A percentile compares a stretch with the other conserved stretches of the same genome.
Conservation (phyloP, 2,329 filamentous ascomycete species). For the Pseudogymnoascus sp. region DNA sequence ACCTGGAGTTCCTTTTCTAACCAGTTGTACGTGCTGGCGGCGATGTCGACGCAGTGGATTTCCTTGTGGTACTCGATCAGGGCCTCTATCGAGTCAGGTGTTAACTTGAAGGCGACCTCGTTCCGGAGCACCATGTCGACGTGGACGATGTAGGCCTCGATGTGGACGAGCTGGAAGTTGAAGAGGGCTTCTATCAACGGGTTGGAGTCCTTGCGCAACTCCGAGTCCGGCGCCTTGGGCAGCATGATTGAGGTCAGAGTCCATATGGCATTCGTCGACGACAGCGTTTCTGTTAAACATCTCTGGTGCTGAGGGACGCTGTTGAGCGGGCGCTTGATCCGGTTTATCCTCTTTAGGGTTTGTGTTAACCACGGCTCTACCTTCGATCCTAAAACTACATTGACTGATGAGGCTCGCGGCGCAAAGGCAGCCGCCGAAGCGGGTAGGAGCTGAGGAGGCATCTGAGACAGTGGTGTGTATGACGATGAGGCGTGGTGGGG, state of each 20-base stretch:
- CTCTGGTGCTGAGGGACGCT: conserved; percentile 91
- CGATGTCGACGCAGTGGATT: conserved; percentile 82
- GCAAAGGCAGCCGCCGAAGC: conserved; percentile 95
- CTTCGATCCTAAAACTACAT: conserved; percentile 86
- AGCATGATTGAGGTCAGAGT: conserved; percentile 88
- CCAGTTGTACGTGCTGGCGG: conserved; percentile 88
- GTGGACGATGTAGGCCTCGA: conserved; percentile 97
- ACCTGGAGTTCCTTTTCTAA: conserved; percentile 91
- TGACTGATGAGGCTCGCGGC: conserved; percentile 80
- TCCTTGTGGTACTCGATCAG: conserved; percentile 96
- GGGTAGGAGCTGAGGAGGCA: conserved; percentile 89
- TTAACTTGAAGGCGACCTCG: conserved; percentile 97
- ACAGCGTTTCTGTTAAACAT: conserved; percentile 91
- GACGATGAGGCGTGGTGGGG: background rate
- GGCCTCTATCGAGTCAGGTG: conserved; percentile 83
- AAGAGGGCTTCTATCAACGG: conserved; percentile 78
- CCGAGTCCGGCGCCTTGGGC: conserved; percentile 76
- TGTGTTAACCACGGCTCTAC: conserved; percentile 95
- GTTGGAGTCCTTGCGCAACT: conserved; percentile 74
- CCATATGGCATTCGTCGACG: conserved; percentile 86
- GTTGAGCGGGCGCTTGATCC: conserved; percentile 93
- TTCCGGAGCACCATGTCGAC: conserved; percentile 98
- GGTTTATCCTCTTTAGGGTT: conserved; percentile 93
- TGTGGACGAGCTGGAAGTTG: conserved; percentile 87
- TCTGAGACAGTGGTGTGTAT: conserved; percentile 31